phyloP scores from a whole-genome alignment of 768 basidiomycete genomes.

The Auricularia heimuer region DNA sequence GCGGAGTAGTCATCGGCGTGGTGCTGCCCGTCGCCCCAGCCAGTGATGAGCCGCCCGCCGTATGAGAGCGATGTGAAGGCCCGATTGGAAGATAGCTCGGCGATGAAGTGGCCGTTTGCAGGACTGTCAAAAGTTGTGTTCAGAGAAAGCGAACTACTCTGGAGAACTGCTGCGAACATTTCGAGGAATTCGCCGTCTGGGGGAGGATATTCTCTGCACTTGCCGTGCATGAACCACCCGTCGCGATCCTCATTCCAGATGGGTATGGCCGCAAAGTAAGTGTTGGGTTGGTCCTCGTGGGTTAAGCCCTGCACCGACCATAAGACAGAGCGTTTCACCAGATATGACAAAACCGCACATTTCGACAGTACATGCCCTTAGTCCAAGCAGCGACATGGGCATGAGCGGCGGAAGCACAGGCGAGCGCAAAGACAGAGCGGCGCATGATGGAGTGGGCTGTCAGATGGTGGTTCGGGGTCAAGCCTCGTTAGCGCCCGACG shows the following conservation, averaged over 20 bases:
- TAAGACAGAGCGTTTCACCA: neutral
- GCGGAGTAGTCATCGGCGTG: slow-evolving; percentile 3
- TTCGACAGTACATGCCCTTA: neutral
- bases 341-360: neutral
- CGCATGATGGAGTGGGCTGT: neutral
- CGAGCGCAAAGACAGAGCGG: neutral
- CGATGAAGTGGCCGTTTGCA: slow-evolving; percentile 3
- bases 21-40: slow-evolving; percentile 6
- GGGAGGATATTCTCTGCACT: slow-evolving; percentile 6
- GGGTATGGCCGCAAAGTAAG: neutral
- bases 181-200: slow-evolving; percentile 5
- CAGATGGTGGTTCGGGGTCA: neutral
- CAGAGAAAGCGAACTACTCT: neutral
- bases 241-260: neutral
- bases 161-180: neutral
- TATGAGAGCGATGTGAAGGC: slow-evolving; percentile 4
- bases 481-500: neutral
- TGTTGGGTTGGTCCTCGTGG: slow-evolving; percentile 1
- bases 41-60: neutral
- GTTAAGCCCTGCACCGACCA: neutral
- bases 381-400: neutral
- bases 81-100: slow-evolving; percentile 1
- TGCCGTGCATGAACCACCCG: slow-evolving; percentile 2
- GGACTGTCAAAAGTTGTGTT: neutral
- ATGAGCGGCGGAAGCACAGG: neutral